Evolutionary conservation across 2,329 filamentous ascomycete genomes (phyloP), one percentile per base, ranked within the genome.

Genomic region (Diaporthe citri): DNA sequence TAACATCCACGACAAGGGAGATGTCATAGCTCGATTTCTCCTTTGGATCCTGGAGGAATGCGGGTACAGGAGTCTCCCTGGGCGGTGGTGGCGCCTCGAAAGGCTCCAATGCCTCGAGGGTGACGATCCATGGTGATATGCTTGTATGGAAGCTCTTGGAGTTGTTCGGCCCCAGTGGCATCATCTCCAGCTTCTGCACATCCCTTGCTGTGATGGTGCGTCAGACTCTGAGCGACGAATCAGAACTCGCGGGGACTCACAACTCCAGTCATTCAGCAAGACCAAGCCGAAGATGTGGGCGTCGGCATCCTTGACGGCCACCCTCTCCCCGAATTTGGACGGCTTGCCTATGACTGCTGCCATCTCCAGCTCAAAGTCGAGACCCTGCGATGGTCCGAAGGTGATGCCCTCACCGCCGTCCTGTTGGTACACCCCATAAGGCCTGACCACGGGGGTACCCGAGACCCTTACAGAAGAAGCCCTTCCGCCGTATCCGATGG

Each of bases 241-340:
- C 84, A 81, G 73, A 41, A 80, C 81, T 20, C 15, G 55, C 39
- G 15, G 51, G 17, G 2, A 82, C 56, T 88, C 85, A 77, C 88
- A 85, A 34, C 85, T 87, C 91, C 91, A 93, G 76, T 93, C 90
- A 76, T 93, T 93, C 17, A 93, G 78, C 51, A 93, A 81, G 0
- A 91, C 87, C n/a, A 91, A 83, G 0, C 91, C 91, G 79, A 93
- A 92, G 22, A 92, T 90, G 77, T 92, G 89, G 0, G 90, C 85
- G 9, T 89, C 86, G 0, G 90, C 88, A 41, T 89, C 86, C 28
- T 85, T 86, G 0, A 85, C 81, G 0, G 80, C 78, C 0, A 89
- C 75, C 0, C 81, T 80, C 56, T 85, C 76, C 2, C 84, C 82
- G n/a, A 84, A 77, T 0, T 78, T 75, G 13, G 84, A 79, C 0